phyloP scores from a whole-genome alignment of 805 yeast species.

The Schizosaccharomyces lindneri region DNA sequence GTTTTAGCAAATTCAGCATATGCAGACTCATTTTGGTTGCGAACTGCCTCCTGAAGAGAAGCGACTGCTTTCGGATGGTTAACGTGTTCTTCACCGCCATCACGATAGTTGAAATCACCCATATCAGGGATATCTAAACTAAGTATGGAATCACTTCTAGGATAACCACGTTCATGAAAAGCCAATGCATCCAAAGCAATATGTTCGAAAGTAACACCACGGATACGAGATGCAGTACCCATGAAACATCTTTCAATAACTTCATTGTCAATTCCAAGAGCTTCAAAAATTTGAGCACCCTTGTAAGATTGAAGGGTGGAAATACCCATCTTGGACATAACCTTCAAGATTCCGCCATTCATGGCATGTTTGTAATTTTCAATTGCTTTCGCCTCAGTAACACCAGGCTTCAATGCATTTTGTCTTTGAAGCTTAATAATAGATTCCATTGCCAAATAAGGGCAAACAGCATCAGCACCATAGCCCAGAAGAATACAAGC shows the following conservation, averaged over 20 bases:
- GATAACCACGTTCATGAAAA: conserved; percentile 78
- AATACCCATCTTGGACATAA: conserved; percentile 98
- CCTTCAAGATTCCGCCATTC: conserved; percentile 81
- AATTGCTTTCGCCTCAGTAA: conserved; percentile 36
- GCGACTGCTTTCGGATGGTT: conserved; percentile 92
- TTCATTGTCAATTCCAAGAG: conserved; percentile 81
- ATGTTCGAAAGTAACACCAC: conserved; percentile 85
- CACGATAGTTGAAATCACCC: conserved; percentile 97
- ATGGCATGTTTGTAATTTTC: conserved; percentile 62
- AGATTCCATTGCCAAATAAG: conserved; percentile 80
- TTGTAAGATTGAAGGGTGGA: conserved; percentile 94
- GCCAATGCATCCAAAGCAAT: conserved; percentile 92
- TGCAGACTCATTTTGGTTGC: conserved; percentile 83
- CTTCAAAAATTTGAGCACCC: conserved; percentile 97
- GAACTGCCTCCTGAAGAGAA: conserved; percentile 88
- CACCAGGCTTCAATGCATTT: conserved; percentile 26
- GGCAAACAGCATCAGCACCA: conserved; percentile 91
- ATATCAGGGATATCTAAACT: conserved; percentile 68
- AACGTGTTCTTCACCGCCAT: conserved; percentile 89
- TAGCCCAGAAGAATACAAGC: conserved; percentile 83
- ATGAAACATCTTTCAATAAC: conserved; percentile 89
- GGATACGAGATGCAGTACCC: conserved; percentile 91
- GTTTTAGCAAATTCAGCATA: conserved; percentile 72
- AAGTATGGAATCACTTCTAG: conserved; percentile 42
- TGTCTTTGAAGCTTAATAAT: conserved; percentile 63